phyloP scores from a whole-genome alignment of 345 rosid species.

The Gossypium anomalum region DNA sequence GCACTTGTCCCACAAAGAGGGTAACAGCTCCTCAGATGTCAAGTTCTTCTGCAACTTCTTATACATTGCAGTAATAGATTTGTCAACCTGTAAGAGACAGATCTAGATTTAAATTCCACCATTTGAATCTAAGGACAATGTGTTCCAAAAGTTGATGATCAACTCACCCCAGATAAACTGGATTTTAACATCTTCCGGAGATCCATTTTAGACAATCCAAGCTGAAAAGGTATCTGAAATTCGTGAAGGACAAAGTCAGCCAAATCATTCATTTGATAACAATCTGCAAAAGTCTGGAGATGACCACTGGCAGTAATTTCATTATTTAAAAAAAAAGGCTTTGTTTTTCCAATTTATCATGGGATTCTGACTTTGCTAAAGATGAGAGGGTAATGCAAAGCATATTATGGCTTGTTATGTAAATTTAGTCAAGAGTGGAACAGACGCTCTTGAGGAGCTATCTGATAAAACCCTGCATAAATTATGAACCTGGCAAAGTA shows the following conservation, averaged over 20 bases:
- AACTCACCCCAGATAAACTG: constrained; percentile 69
- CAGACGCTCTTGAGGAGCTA: not conserved
- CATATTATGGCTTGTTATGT: not conserved
- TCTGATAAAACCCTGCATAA: constrained; percentile 7
- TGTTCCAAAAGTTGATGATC: not conserved
- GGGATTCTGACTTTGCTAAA: not conserved
- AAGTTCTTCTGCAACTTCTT: constrained; percentile 95
- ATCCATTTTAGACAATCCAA: constrained; percentile 22
- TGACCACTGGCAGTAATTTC: not conserved
- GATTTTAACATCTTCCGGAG: constrained; percentile 18
- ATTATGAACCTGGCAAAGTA: not conserved
- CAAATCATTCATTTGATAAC: constrained; percentile 1
- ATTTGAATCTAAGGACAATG: not conserved
- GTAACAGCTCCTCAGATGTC: constrained; percentile 83
- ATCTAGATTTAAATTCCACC: constrained; percentile 1
- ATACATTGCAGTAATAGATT: constrained; percentile 80
- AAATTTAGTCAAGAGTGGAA: not conserved
- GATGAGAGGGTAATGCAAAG: not conserved
- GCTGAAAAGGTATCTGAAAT: constrained; percentile 20
- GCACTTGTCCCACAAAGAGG: constrained; percentile 98
- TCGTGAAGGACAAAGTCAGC: not conserved
- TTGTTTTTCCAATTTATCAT: constrained; percentile 44
- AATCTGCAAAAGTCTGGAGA: not conserved
- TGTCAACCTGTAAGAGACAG: constrained; percentile 60
- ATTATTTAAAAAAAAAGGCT: not conserved